Conservation (phyloP, 805 yeast species). For the Suhomyces xylopsoci region DNA sequence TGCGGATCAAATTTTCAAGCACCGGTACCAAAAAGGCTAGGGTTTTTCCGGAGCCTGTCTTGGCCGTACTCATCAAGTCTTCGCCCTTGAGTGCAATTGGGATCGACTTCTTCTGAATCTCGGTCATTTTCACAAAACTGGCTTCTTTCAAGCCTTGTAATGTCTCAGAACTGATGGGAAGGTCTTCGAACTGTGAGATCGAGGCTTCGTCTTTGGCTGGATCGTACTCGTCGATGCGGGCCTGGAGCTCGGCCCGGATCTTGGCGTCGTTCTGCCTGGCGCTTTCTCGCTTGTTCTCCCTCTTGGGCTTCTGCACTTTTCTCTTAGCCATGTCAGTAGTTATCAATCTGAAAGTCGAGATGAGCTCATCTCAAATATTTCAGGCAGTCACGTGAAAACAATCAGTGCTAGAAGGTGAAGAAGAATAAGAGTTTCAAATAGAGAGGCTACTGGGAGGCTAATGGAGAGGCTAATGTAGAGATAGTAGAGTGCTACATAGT, state of each 20-base stretch:
- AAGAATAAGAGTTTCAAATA: no score
- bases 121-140: conserved; percentile 79
- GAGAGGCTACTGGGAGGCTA: no score
- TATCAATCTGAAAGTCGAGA: background rate
- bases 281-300: conserved; percentile 3
- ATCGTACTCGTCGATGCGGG: conserved; percentile 54
- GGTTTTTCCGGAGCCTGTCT: conserved; percentile 90
- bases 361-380: conserved; percentile 5
- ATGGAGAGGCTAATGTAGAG: no score
- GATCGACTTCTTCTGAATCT: conserved; percentile 78
- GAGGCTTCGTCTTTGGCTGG: conserved; percentile 26
- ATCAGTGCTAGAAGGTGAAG: no score
- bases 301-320: conserved; percentile 19
- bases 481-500: no score
- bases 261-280: conserved; percentile 31
- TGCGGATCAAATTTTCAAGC: conserved; percentile 63
- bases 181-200: conserved; percentile 58
- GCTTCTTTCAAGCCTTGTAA: conserved; percentile 71
- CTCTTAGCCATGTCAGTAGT: background rate
- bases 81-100: conserved; percentile 71
- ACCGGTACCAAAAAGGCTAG: conserved; percentile 82
- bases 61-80: conserved; percentile 85
- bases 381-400: background rate
- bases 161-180: conserved; percentile 70
- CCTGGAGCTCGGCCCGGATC: conserved; percentile 43